Evolutionary conservation across 306 rosid genomes (phyloP), one percentile per base, ranked within the genome.

Genomic region (Purshia tridentata): DNA sequence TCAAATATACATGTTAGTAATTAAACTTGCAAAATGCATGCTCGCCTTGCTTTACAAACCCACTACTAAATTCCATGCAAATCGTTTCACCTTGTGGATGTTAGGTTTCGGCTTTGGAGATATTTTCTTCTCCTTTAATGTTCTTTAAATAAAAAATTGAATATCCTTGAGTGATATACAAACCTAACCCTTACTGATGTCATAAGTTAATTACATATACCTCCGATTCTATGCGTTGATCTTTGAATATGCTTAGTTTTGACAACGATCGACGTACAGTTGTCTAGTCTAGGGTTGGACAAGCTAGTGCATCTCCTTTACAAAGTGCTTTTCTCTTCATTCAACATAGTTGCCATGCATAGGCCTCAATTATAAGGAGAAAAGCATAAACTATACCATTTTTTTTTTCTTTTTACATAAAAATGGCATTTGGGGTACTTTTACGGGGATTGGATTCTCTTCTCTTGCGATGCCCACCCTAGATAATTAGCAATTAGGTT

Each of bases 291-390:
- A 19, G 4, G 35, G 64, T 37, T 20, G 37, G 14, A 20, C 46
- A 60, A 6, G 14, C 6, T 29, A 29, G 35, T 59, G 45, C 45
- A 60, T 37, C 65, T 37, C 45, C 16, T 67, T 29, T 49, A 35
- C 47, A 16, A 50, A 67, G 72, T 49, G 72, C 16, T 0, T 49
- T 67, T 15, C 59, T 50, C 57, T 67, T 67, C n/a, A 9, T 67
- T 67, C 46, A 49, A 16, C 9, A 49, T 14, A 50, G 7, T 47
- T 50, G 29, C 59, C 29, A 39, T 15, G 16, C n/a, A 15, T 10
- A 12, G 59, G 72, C 42, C 56, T 66, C 71, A 0, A 46, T 47
- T 47, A 66, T 47, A 47, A 47, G 42, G 3, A 20, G 13, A 47
- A 46, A 66, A 66, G 69, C 69, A 46, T 47, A 48, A 55, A 55